Conservation (phyloP, 1,284 basidiomycete genomes). For the Heterobasidion occidentale region DNA sequence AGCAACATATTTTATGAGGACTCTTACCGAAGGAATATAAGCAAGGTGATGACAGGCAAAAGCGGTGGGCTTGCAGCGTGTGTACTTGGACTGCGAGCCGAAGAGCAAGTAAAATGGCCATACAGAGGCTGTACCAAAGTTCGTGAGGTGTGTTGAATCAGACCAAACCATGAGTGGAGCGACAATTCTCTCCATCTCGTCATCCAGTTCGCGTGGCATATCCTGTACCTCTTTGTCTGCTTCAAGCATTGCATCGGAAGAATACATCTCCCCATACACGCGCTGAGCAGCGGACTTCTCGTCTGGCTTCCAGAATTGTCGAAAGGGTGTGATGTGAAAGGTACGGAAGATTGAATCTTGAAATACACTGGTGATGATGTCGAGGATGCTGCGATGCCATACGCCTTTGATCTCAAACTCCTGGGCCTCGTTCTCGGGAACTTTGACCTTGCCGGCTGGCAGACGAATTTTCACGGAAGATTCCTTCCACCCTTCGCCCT, state of each 20-base stretch:
- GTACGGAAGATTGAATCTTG: background rate
- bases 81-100: background rate
- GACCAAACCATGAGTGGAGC: background rate
- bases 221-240: background rate
- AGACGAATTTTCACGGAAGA: no score
- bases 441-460: no score
- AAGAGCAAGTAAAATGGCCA: background rate
- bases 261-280: background rate
- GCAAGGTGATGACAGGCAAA: background rate
- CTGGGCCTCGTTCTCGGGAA: no score
- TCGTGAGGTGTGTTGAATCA: background rate
- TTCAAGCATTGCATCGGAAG: background rate
- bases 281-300: background rate
- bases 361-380: background rate
- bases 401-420: no score
- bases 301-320: background rate
- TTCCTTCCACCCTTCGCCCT: no score
- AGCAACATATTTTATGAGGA: background rate
- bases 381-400: background rate
- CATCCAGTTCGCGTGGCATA: background rate
- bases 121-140: background rate
- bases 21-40: slow-evolving; percentile 1
- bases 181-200: background rate
- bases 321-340: background rate
- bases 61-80: background rate